A percentile compares a stretch with the other conserved stretches of the same genome.
These are phyloP conservation scores for Metschnikowia amazonensis DNA, from an alignment of 805 yeast genomes.

Conservation along the genomic window DNA sequence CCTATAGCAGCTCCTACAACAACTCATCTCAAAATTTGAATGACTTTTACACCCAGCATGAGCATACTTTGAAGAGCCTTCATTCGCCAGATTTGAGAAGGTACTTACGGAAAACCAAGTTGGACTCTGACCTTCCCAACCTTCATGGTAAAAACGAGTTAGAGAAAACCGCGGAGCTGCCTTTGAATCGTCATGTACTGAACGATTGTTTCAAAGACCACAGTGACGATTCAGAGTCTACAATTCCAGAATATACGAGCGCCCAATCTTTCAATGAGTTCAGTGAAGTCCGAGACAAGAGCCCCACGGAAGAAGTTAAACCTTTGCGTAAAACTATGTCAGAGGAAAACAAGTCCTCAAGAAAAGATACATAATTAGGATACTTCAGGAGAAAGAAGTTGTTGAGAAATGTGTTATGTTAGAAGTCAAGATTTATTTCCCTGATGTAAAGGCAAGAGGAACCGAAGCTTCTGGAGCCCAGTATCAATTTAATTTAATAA, in stretches of 20 bases:
- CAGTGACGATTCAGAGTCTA: slow-evolving; percentile 2
- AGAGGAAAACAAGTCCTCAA: not conserved
- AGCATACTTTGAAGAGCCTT: slow-evolving; percentile 18
- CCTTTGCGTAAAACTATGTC: slow-evolving; percentile 2
- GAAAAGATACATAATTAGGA: not conserved
- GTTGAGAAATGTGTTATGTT: too few relatives aligned
- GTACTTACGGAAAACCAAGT: slow-evolving; percentile 8
- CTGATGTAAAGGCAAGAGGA: too few relatives aligned
- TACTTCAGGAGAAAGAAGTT: too few relatives aligned
- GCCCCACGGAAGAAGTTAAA: not conserved
- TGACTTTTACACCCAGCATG: slow-evolving; percentile 13
- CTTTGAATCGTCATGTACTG: not conserved
- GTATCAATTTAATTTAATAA: not conserved
- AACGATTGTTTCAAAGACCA: not conserved
- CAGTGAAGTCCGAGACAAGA: not conserved
- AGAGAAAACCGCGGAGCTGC: not conserved
- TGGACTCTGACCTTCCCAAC: slow-evolving; percentile 5
- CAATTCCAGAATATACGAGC: not conserved
- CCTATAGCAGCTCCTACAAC: slow-evolving; percentile 13
- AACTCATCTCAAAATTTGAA: slow-evolving; percentile 19
- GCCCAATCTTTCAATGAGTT: not conserved
- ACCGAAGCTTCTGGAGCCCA: not conserved
- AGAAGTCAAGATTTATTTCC: not conserved
- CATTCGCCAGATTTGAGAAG: slow-evolving; percentile 25
- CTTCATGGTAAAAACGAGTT: not conserved